Conservation (phyloP, 441 rosid genomes). For the Corymbia citriodora region DNA sequence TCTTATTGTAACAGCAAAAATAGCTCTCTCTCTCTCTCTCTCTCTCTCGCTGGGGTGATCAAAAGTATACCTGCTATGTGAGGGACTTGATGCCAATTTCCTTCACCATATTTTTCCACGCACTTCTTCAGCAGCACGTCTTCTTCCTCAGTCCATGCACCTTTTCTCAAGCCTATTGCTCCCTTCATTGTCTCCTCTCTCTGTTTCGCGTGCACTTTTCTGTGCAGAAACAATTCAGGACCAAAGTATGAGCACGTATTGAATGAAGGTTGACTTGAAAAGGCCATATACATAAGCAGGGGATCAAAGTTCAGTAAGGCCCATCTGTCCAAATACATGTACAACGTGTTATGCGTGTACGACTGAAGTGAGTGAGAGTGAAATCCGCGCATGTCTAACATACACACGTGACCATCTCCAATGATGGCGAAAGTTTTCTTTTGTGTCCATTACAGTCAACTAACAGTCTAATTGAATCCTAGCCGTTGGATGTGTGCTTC, state of each 20-base stretch:
- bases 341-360: background rate
- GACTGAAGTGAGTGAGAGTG: background rate
- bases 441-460: background rate
- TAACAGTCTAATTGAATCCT: background rate
- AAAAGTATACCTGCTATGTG: constrained; percentile 28
- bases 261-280: background rate
- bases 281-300: background rate
- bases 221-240: background rate
- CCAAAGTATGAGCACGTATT: background rate
- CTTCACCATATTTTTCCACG: constrained; percentile 38
- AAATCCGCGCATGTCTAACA: background rate
- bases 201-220: background rate
- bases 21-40: background rate
- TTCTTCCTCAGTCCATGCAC: constrained; percentile 25
- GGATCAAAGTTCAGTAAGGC: background rate
- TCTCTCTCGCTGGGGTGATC: background rate
- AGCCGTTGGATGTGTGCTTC: background rate
- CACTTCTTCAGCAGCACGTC: constrained; percentile 29
- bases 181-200: background rate
- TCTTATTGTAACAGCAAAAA: background rate
- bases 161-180: background rate
- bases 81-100: constrained; percentile 51
- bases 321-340: background rate
- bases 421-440: background rate
- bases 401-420: background rate